Base-by-base conservation (phyloP, 1,284 basidiomycete genomes). In the Fomitiporia mediterranea region DNA sequence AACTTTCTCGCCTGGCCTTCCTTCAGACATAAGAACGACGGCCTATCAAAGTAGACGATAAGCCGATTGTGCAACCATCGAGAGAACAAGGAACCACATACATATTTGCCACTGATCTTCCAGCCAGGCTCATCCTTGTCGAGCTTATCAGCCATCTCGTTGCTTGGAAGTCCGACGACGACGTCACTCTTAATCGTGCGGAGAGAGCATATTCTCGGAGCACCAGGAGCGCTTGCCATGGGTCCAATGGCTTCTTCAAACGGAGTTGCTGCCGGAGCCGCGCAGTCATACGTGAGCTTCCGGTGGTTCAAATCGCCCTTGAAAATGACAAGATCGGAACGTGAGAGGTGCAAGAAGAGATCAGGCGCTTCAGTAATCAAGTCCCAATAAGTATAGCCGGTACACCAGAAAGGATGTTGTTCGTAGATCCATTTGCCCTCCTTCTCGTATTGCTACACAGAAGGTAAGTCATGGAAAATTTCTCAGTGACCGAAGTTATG, bases 81-180 rank as follows among this genome's bases (percentile, higher is more conserved):
- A 21, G 27, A 23, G 30, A 19, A 48, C 11, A 13, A 38, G 42
- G 15, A 35, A 17, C 57, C 7, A 79, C 86, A 72, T 68, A 91
- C 90, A 67, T 94, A 95, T 89, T 94, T 94, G 51, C 93, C 93
- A 51, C 89, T 92, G 68, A 98, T 98, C 76, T 94, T 95, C 95
- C 95, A 98, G 48, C 95, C 95, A 23, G 89, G 85, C 69, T 98
- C 94, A 47, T 84, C 81, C 65, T 89, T 78, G 71, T 98, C 94
- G 38, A 98, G 77, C 62, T 80, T 81, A 68, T 91, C 85, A 1
- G 91, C 91, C 32, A 87, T 77, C 37, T 82, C 74, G 13, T 68
- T 65, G 48, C 75, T 75, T 38, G 75, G 83, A 13, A 88, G 70
- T 9, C 86, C 86, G 47, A 88, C 86, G 4, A 88, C 86, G 19